A percentile compares a stretch with the other conserved stretches of the same genome.
phyloP scores from a whole-genome alignment of 495 filamentous ascomycete genomes.

The Tuber calosporum region DNA sequence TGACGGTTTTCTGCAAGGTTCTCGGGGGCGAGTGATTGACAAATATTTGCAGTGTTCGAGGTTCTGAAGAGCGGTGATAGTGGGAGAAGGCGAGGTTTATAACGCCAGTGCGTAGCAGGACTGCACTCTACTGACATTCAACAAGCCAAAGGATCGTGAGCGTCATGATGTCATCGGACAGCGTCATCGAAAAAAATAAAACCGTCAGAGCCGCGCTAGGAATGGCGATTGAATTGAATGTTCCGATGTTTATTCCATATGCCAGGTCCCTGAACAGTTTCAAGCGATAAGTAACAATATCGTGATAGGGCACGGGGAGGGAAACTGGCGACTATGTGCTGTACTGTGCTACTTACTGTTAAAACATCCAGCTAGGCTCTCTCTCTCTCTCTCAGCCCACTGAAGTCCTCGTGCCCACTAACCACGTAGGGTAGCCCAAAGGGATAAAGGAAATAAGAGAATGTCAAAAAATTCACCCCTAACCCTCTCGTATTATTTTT shows the following conservation, averaged over 20 bases:
- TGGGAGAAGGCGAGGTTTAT: neutral
- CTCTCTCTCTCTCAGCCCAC: neutral
- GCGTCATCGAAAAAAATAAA: constrained; percentile 2
- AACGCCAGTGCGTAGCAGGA: neutral
- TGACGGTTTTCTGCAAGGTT: constrained; percentile 7
- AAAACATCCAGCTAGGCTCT: neutral
- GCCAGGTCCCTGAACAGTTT: constrained; percentile 3
- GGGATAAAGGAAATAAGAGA: neutral
- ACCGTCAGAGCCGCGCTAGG: neutral
- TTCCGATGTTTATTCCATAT: constrained; percentile 7
- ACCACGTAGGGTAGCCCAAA: neutral
- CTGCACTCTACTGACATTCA: neutral
- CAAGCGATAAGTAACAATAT: constrained; percentile 1
- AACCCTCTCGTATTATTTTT: neutral
- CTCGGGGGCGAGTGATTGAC: neutral
- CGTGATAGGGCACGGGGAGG: neutral
- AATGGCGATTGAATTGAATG: neutral
- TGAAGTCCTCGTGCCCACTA: neutral
- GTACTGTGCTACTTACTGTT: neutral
- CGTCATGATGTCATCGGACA: constrained; percentile 2
- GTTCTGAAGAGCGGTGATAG: neutral
- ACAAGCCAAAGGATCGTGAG: constrained; percentile 2
- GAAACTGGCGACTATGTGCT: neutral
- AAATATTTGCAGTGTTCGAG: neutral
- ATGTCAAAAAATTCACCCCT: constrained; percentile 3